Conservation (phyloP, 2,329 filamentous ascomycete species). For the Penicillium sp. region DNA sequence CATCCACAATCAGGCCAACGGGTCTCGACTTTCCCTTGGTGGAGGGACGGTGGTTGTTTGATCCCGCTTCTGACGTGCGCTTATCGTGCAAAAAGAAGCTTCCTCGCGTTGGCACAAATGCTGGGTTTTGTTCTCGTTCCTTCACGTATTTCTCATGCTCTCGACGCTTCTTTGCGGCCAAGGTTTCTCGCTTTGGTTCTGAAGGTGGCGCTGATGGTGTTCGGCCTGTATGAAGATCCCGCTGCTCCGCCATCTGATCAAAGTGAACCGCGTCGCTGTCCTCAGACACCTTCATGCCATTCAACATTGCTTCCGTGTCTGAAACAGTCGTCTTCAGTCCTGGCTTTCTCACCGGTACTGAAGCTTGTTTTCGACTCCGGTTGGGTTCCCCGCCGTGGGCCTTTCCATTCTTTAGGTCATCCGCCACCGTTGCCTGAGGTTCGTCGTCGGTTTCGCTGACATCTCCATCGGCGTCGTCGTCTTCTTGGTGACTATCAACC, state of each 20-base stretch:
- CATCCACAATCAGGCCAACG: constrained; percentile 44
- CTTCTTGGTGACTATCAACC: constrained; percentile 51
- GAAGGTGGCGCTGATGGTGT: constrained; percentile 37
- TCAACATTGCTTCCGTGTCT: constrained; percentile 58
- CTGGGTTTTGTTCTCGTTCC: constrained; percentile 79
- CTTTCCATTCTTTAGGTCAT: constrained; percentile 19
- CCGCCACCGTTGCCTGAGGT: constrained; percentile 24
- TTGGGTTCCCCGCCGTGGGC: constrained; percentile 26
- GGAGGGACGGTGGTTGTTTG: constrained; percentile 66
- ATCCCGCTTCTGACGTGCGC: constrained; percentile 66
- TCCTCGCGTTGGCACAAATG: constrained; percentile 89
- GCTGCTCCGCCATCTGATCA: constrained; percentile 38
- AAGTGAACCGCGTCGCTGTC: constrained; percentile 45
- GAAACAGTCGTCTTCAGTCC: constrained; percentile 37
- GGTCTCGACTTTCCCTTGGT: constrained; percentile 50
- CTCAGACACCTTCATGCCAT: constrained; percentile 48
- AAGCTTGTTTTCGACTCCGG: constrained; percentile 31
- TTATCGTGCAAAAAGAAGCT: constrained; percentile 98
- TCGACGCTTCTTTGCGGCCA: constrained; percentile 65
- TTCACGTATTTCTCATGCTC: constrained; percentile 90
- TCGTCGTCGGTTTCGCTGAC: constrained; percentile 54
- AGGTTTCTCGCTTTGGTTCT: constrained; percentile 47
- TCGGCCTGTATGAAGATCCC: constrained; percentile 24
- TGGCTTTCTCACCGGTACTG: constrained; percentile 28
- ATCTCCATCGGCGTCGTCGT: constrained; percentile 55